Conservation (phyloP, 1,284 basidiomycete species). For the Boletellus deceptivus region DNA sequence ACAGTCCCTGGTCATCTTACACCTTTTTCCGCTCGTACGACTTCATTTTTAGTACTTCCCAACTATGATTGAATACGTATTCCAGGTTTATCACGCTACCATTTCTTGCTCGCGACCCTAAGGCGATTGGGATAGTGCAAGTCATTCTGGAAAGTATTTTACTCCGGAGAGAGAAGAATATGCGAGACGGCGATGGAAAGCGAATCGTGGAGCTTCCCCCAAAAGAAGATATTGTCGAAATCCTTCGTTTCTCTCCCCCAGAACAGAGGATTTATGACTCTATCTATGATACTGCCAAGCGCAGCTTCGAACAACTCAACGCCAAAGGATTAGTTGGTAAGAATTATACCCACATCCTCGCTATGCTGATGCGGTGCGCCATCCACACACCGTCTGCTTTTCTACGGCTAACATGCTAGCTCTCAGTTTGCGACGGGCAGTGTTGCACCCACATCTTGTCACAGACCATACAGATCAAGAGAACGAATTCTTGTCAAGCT, state of each 20-base stretch:
- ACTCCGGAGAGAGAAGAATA: slow-evolving; percentile 92
- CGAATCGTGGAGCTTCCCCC: slow-evolving; percentile 87
- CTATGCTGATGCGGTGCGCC: slow-evolving; percentile 82
- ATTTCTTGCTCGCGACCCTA: slow-evolving; percentile 83
- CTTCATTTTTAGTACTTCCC: background rate
- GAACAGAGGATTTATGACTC: slow-evolving; percentile 84
- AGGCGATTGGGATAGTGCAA: slow-evolving; percentile 91
- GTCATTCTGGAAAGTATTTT: slow-evolving; percentile 88
- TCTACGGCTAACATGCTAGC: slow-evolving; percentile 4
- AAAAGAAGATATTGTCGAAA: slow-evolving; percentile 74
- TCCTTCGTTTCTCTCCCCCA: slow-evolving; percentile 70
- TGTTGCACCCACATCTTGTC: slow-evolving; percentile 81
- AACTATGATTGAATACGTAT: slow-evolving; percentile 1
- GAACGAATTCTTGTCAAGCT: slow-evolving; percentile 36
- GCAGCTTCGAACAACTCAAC: slow-evolving; percentile 71
- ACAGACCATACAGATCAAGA: slow-evolving; percentile 46
- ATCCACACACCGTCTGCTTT: background rate
- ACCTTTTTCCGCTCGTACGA: slow-evolving; percentile 82
- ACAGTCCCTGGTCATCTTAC: slow-evolving; percentile 90
- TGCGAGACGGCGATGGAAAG: slow-evolving; percentile 86
- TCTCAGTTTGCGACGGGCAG: slow-evolving; percentile 76
- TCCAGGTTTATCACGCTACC: slow-evolving; percentile 84
- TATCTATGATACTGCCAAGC: slow-evolving; percentile 66
- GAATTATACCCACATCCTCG: slow-evolving; percentile 88
- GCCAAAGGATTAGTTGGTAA: slow-evolving; percentile 77